phyloP scores from a whole-genome alignment of 1,284 basidiomycete genomes.

The Gymnopus androsaceus region DNA sequence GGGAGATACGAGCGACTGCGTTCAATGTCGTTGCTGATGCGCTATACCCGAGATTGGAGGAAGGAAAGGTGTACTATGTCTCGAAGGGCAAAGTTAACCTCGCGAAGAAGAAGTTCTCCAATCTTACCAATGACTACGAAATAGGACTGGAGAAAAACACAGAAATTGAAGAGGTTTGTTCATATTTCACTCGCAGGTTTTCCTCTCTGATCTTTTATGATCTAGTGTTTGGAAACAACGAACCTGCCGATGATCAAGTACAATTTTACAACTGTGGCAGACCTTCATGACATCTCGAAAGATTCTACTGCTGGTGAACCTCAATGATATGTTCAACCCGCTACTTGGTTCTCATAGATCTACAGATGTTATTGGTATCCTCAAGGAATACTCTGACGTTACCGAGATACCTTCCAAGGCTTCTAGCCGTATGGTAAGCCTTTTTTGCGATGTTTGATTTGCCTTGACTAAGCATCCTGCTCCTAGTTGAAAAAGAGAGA shows the following conservation, averaged over 20 bases:
- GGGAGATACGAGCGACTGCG: constrained; percentile 89
- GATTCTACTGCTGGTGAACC: constrained; percentile 77
- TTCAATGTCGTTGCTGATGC: constrained; percentile 91
- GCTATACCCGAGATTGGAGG: constrained; percentile 83
- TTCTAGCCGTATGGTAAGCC: constrained; percentile 64
- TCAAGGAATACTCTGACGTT: constrained; percentile 78
- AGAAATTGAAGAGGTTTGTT: constrained; percentile 75
- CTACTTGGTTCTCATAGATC: constrained; percentile 17
- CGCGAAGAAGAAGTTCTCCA: constrained; percentile 97
- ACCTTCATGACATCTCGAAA: constrained; percentile 68
- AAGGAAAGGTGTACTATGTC: constrained; percentile 92
- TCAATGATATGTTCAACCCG: constrained; percentile 20
- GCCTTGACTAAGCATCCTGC: constrained; percentile 14
- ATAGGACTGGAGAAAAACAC: constrained; percentile 85
- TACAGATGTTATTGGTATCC: constrained; percentile 82
- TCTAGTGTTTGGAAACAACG: constrained; percentile 74
- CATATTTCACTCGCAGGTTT: neutral
- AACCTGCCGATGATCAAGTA: constrained; percentile 83
- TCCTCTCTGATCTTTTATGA: constrained; percentile 11
- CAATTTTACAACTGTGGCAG: constrained; percentile 73
- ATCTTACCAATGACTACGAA: constrained; percentile 93
- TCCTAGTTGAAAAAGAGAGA: constrained; percentile 83
- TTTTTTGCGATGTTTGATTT: constrained; percentile 3
- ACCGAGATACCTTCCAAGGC: constrained; percentile 75
- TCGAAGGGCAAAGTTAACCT: constrained; percentile 91